Evolutionary conservation across 306 rosid species (phyloP), one percentile per base, ranked within the genome.

Genomic region (Quercus bicolor): DNA sequence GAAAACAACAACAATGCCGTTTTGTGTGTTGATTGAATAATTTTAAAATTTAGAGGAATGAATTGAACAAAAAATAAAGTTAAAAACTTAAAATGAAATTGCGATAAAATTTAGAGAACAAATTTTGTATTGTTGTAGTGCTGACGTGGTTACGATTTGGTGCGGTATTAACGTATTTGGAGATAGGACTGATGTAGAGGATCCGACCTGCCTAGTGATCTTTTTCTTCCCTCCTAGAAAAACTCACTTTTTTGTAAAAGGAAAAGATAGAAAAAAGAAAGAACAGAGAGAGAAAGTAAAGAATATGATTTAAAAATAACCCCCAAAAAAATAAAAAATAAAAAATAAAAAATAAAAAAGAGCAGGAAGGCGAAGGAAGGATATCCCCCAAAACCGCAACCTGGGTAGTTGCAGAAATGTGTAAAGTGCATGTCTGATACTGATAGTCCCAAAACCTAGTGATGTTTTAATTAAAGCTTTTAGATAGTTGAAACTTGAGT

Each of bases 191-290:
- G 54, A n/a, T 3, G 5, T 14, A 71, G 11, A 26, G 14, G 60
- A 71, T 71, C 6, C 2, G n/a, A 53, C 56, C 6, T 18, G 56
- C 23, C 23, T 56, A 18, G 11, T 66, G 10, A 31, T 73, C 19
- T 55, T 59, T 56, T 10, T 65, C 45, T 74, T 73, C 23, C 29
- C 73, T 62, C 82, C 84, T 78, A 75, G 74, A 60, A 82, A 88
- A 77, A 71, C 79, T 77, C 77, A 54, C 88, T 81, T 88, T 88
- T 54, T 75, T 77, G 73, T 10, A 55, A 29, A 66, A 54, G 53
- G 2, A 12, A 76, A 75, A 78, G 70, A 28, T 56, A 40, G 74
- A 57, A 72, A 70, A 52, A 56, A 53, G 1, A 20, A 55, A 23
- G 14, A 5, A 15, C 21, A 29, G 7, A 78, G 74, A 33, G 11